These are phyloP conservation scores for Physcomitrium patens DNA, from an alignment of 225 moss, liverwort and hornwort genomes.

Conservation along the genomic window DNA sequence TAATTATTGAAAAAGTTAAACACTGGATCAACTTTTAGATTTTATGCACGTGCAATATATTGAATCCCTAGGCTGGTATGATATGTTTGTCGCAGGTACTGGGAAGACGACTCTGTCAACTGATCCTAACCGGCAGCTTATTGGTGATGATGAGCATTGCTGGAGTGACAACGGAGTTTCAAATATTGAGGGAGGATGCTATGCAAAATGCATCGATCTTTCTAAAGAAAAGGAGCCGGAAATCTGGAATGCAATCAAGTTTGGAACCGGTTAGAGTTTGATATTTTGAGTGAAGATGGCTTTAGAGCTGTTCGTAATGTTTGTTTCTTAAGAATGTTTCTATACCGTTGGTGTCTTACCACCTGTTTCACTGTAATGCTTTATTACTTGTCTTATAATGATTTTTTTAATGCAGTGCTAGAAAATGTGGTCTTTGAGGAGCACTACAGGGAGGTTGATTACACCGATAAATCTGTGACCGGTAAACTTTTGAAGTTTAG, in stretches of 20 bases:
- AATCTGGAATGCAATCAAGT: slow-evolving; percentile 98
- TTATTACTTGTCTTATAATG: neutral
- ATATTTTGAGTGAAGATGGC: rapidly evolving
- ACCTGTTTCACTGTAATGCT: too few relatives aligned
- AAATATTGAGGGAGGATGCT: slow-evolving; percentile 98
- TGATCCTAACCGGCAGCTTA: slow-evolving; percentile 82
- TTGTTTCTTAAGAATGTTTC: too few relatives aligned
- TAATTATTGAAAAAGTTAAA: slow-evolving; percentile 52
- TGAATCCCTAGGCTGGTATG: slow-evolving; percentile 21
- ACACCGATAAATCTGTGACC: slow-evolving; percentile 88
- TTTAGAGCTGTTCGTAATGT: too few relatives aligned
- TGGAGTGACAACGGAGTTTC: slow-evolving; percentile 88
- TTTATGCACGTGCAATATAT: neutral
- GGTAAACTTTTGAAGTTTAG: slow-evolving; percentile 38
- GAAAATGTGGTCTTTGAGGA: slow-evolving; percentile 99
- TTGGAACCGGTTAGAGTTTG: slow-evolving; percentile 73
- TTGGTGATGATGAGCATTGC: slow-evolving; percentile 98
- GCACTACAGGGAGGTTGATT: slow-evolving; percentile 87
- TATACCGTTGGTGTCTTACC: too few relatives aligned
- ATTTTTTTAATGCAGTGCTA: slow-evolving; percentile 56
- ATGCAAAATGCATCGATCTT: slow-evolving; percentile 96
- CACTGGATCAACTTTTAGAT: slow-evolving; percentile 40
- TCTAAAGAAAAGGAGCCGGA: slow-evolving; percentile 88
- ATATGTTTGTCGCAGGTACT: slow-evolving; percentile 66
- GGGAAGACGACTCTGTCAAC: slow-evolving; percentile 98